Base-by-base conservation (phyloP, 73 alveolate species). In the Paramecium caudatum region DNA sequence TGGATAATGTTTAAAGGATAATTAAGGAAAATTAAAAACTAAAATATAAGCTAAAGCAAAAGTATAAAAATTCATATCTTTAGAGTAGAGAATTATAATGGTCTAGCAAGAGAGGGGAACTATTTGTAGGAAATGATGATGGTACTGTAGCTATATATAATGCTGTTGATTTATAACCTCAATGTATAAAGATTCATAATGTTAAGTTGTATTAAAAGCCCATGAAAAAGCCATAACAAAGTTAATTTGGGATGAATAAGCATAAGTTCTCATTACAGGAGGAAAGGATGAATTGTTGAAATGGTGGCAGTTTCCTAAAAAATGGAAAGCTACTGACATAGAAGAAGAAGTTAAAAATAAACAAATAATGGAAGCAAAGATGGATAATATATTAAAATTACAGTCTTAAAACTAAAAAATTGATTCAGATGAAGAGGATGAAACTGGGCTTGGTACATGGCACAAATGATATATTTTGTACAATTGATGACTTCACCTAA, bases 81-180 rank as follows among this genome's bases (percentile, higher is more conserved):
- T 37, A 74, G 88, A 41, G 68, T 63, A 86, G 93, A 86, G 82
- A 70, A 63, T 68, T 86, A 21, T 45, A 70, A 62, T 86, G 93
- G 93, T 86, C 93, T 12, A 46, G 88, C 9, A 62, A 70, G 13
- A 25, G 93, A 86, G 88, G 88, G 10, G 93, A 86, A 86, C 34
- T 86, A 45, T 62, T 55, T 5, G 90, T 86, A 4, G 93, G 93
- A n/a, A 86, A 70, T 65, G 82, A 86, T 45, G 93, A 86, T 86
- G 93, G 93, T 13, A 86, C 93, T 7, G 68, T 86, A 5, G 65
- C 93, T 0, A 86, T 86, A 8, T 86, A 50, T 41, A 86, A 86
- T 39, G 93, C 93, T 32, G 13, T 43, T 4, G 84, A 86, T 70
- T 47, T 70, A 37, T 37, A 55, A 21, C 90, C 93, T 16, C 36